Evolutionary conservation across 495 filamentous ascomycete species (phyloP), one percentile per base, ranked within the genome.

Genomic region (Elaphomyces granulatus): DNA sequence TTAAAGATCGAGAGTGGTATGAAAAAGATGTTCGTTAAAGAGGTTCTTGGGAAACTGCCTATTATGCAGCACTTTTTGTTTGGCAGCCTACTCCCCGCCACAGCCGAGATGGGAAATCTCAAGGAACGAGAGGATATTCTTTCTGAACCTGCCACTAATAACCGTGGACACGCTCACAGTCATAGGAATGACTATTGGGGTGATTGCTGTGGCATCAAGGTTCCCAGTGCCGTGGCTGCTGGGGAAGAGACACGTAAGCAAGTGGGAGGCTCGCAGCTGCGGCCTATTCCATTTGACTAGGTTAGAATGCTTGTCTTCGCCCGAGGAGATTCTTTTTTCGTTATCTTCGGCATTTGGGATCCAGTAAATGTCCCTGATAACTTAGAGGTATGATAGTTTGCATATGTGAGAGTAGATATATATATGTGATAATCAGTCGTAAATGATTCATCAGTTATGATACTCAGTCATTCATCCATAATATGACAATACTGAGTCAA

Each of bases 51-150:
- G 17, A 99, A 99, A 61, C 55, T 96, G 39, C 92, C 92, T 4
- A 90, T 99, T 31, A 94, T 95, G 80, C 90, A 99, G 54, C 92
- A 99, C 56, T 96, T 99, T 53, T 53, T 92, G 19, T 99, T 99
- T 57, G 90, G 92, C 12, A 71, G 68, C 33, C 61, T 98, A 30
- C 63, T 99, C 2, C 80, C 84, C 2, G 83, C 87, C 2, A 74
- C 60, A 2, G 73, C 84, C 41, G 83, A 75, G 2, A 95, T 96
- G 90, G 80, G 77, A 32, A 61, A 75, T 40, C 59, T 72, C 4
- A 61, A 71, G 30, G 69, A 79, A 16, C 74, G 74, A 49, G 66
- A 63, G 37, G 46, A 51, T 0, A 71, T 72, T 37, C 68, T 64
- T 1, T 72, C 64, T 2, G 61, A 74, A 40, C 59, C 72, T 7